Conservation (phyloP, 129 eudicot species). For the Solidago caesia region DNA sequence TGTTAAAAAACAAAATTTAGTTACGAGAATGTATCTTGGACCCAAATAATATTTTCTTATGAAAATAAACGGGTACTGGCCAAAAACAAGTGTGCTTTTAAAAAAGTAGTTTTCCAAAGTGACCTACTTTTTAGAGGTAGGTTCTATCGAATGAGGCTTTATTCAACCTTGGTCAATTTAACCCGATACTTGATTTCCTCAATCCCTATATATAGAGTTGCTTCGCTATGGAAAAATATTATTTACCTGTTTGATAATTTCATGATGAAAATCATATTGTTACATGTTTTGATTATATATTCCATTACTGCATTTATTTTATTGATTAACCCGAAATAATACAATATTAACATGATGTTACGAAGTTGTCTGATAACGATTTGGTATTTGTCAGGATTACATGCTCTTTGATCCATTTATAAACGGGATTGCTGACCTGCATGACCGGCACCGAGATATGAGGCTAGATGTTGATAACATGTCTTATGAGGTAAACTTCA, state of each 20-base stretch:
- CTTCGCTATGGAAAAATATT: not conserved
- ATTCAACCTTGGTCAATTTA: not conserved
- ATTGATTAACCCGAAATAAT: not conserved
- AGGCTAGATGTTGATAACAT: slow-evolving; percentile 89
- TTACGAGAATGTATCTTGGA: too few species aligned
- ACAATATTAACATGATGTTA: not conserved
- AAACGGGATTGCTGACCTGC: slow-evolving; percentile 62
- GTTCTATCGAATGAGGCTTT: not conserved
- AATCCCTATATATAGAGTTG: not conserved
- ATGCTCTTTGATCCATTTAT: slow-evolving; percentile 61
- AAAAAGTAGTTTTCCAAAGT: not conserved
- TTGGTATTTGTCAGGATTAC: slow-evolving; percentile 45
- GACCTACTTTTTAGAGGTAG: not conserved
- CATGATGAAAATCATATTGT: not conserved
- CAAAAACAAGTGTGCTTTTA: not conserved
- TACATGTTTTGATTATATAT: not conserved
- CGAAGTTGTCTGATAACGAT: slow-evolving; percentile 12
- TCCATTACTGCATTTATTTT: not conserved
- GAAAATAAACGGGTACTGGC: too few species aligned
- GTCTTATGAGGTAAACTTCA: slow-evolving; percentile 72
- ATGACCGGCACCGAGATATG: slow-evolving; percentile 84
- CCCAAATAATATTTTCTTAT: not conserved
- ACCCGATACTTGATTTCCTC: not conserved
- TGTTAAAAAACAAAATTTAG: too few species aligned
- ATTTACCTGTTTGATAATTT: not conserved